phyloP scores from a whole-genome alignment of 768 basidiomycete species.

The Boletus eberwhitei region DNA sequence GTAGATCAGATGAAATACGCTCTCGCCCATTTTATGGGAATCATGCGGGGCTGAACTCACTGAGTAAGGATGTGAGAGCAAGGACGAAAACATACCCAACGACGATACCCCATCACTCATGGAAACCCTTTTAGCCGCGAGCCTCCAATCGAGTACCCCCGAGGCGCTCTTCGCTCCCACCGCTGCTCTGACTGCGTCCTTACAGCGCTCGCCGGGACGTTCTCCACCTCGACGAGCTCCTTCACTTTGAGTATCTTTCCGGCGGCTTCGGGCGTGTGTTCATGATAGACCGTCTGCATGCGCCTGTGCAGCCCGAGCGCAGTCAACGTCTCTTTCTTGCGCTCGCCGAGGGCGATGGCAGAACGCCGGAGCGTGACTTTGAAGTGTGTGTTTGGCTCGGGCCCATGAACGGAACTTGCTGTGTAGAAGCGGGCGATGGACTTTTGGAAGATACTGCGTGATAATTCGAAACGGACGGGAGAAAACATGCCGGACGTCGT shows the following conservation, averaged over 20 bases:
- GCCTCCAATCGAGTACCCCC: constrained; percentile 61
- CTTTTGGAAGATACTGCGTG: constrained; percentile 9
- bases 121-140: constrained; percentile 28
- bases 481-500: constrained; percentile 9
- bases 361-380: constrained; percentile 89
- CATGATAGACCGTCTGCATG: constrained; percentile 81
- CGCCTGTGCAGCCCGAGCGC: constrained; percentile 81
- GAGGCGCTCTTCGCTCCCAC: constrained; percentile 57
- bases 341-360: constrained; percentile 74
- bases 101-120: constrained; percentile 4
- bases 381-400: constrained; percentile 62
- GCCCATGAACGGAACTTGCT: not conserved
- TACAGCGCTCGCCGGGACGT: constrained; percentile 68
- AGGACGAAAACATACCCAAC: constrained; percentile 2
- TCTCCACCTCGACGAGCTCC: constrained; percentile 86
- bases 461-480: constrained; percentile 2
- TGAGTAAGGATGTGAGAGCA: not conserved
- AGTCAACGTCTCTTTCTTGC: constrained; percentile 69
- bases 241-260: constrained; percentile 87
- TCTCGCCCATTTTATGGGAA: not conserved
- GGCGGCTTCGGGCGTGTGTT: constrained; percentile 67
- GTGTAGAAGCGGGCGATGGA: constrained; percentile 11
- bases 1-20: not conserved
- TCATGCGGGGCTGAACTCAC: not conserved
- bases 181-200: constrained; percentile 69